Evolutionary conservation across 2,329 filamentous ascomycete genomes (phyloP), one percentile per base, ranked within the genome.

Genomic region (Xylariaceae sp.): DNA sequence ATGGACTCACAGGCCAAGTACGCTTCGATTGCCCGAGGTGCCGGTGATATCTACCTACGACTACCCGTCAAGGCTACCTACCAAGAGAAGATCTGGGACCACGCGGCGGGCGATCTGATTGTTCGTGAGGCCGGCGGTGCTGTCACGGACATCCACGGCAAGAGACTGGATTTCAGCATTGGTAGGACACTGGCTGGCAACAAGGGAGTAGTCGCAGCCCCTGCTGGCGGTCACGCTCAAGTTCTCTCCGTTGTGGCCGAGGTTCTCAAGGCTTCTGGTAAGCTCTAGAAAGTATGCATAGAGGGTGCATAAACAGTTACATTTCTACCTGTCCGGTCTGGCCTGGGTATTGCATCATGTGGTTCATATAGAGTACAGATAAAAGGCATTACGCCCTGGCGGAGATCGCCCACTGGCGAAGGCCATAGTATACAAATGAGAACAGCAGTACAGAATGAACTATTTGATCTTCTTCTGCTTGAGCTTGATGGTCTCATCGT

Each of bases 1-100:
- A 93, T 98, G 86, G 93, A 98, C 72, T 95, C 88, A 42, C 93
- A 98, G 71, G 92, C 93, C 58, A 98, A 98, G 71, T 98, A 98
- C 70, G 92, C 85, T 51, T 93, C 88, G 27, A 95, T 98, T 64
- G 93, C 93, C 27, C 79, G 93, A 52, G 93, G 93, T 37, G 90
- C 91, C 5, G 93, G 91, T 40, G 93, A 98, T 63, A 84, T 98
- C 55, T 98, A 98, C 70, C 78, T 98, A 47, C 81, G 94, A 43
- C 72, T 98, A 47, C 93, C 93, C 3, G 85, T 88, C 49, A 86
- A 81, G 64, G 86, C 85, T 57, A 84, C 85, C 43, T 98, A 98
- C 71, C 83, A 95, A 66, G 93, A 98, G 77, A 98, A 98, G 80
- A 98, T 98, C 57, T 98, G 93, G 93, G 93, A 98, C 64, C 93